These are phyloP conservation scores for Achlya hypogyna DNA, from an alignment of 352 stramenopile genomes.

Conservation along the genomic window DNA sequence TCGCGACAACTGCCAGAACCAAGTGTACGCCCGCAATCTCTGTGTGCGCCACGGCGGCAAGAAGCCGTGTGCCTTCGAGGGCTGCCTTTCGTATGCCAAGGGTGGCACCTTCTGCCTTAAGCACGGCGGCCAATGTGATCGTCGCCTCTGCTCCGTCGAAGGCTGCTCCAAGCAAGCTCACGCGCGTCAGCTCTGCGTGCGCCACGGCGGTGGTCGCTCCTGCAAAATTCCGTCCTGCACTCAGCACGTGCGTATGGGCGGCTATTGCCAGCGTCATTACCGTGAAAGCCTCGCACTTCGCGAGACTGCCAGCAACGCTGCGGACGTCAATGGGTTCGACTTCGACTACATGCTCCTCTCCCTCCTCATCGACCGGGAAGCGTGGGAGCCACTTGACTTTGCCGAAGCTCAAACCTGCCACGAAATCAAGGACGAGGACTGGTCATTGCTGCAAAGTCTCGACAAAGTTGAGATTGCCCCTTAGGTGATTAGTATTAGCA, in stretches of 20 bases:
- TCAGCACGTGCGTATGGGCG: constrained; percentile 3
- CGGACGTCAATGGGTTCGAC: not conserved
- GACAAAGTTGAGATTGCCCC: constrained; percentile 1
- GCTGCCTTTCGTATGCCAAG: not conserved
- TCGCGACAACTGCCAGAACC: not conserved
- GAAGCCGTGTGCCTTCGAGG: not conserved
- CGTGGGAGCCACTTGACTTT: constrained; percentile 3
- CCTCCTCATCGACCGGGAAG: constrained; percentile 1
- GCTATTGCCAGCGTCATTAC: constrained; percentile 9
- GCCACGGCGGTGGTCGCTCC: constrained; percentile 7
- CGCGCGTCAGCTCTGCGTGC: not conserved
- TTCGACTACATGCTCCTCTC: constrained; percentile 8
- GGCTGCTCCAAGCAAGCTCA: constrained; percentile 15
- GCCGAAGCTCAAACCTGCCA: not conserved
- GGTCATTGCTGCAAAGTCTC: constrained; percentile 4
- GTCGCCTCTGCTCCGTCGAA: not conserved
- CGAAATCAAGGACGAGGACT: constrained; percentile 1
- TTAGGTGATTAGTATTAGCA: not conserved
- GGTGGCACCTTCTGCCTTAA: constrained; percentile 10
- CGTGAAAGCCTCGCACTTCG: not conserved
- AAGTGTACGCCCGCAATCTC: constrained; percentile 11
- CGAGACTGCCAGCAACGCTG: not conserved
- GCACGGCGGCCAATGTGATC: not conserved
- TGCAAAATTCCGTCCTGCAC: not conserved
- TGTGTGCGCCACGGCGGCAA: constrained; percentile 19